Evolutionary conservation across 495 filamentous ascomycete species (phyloP), one percentile per base, ranked within the genome.

Genomic region (Lepraria neglecta): DNA sequence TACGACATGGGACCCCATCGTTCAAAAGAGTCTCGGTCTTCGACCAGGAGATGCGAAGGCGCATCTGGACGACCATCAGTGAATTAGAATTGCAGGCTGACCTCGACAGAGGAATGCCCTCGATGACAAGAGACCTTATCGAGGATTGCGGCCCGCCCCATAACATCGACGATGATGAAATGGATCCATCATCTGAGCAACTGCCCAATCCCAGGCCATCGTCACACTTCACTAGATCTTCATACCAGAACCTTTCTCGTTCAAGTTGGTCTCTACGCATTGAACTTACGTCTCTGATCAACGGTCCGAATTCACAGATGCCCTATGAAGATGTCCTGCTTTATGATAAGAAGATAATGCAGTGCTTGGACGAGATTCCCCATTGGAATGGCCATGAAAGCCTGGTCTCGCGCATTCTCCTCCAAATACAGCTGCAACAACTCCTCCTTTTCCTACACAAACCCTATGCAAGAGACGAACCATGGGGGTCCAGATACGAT

Each of bases 11-110:
- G 12, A 58, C 40, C 38, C 80, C 81, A 0, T 73, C 72, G 54
- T 68, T 80, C 15, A 74, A 73, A 6, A 53, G 44, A 19, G 77
- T 79, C 59, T 69, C 79, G 2, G 30, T 72, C 0, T 69, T 84
- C 30, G 76, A 80, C 19, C 73, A 74, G 28, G 82, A 85, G 60
- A 63, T 83, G 52, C 73, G 82, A 11, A 72, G 82, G 42, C 69
- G 83, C 33, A 61, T 85, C 15, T 86, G 83, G 83, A 73, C 73
- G 7, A 84, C 81, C 3, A 78, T 86, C 12, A 63, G 79, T 6
- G 83, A 86, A 54, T 61, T 85, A 51, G 68, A 71, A 43, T 64
- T 82, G 3, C 82, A 84, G 62, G 70, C 78, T 1, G 77, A 78
- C 2, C 63, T 82, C 1, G 79, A 81, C 47, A 74, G 80, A 0